phyloP scores from a whole-genome alignment of 257 asterid genomes.

The Solanum virginianum region DNA sequence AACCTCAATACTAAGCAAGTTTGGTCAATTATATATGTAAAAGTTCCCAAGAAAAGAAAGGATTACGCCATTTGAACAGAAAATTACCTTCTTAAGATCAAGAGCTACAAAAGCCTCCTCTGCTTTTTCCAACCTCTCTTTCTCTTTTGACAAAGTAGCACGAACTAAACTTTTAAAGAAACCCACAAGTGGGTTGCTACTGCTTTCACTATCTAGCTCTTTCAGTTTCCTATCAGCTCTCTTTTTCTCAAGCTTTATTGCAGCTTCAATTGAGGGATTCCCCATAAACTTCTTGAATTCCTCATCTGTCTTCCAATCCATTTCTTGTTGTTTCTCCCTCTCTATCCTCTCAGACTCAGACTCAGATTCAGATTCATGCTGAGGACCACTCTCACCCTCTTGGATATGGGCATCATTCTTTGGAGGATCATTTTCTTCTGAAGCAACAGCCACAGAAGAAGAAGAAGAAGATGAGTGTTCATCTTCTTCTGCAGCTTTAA shows the following conservation, averaged over 20 bases:
- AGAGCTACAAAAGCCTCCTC: conserved; percentile 81
- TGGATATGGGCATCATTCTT: conserved; percentile 11
- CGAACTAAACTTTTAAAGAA: conserved; percentile 49
- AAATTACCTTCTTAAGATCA: conserved; percentile 77
- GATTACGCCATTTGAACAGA: neutral
- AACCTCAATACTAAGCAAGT: neutral
- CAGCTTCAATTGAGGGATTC: conserved; percentile 93
- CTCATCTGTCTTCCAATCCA: conserved; percentile 84
- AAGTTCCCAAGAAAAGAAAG: neutral
- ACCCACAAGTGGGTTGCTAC: conserved; percentile 46
- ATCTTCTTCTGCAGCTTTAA: conserved; percentile 35
- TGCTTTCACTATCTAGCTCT: conserved; percentile 60
- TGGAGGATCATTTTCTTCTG: conserved; percentile 30
- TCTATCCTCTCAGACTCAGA: conserved; percentile 17
- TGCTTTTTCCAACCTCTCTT: conserved; percentile 65
- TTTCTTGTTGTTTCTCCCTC: conserved; percentile 55
- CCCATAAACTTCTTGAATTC: conserved; percentile 96
- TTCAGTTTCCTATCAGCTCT: conserved; percentile 77
- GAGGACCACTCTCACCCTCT: neutral
- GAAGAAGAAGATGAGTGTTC: conserved; percentile 35
- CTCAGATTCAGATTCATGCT: neutral
- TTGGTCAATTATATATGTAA: neutral
- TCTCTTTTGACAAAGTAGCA: conserved; percentile 57
- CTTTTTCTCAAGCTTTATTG: conserved; percentile 90
- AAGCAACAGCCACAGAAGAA: conserved; percentile 28